Evolutionary conservation across 768 basidiomycete species (phyloP).

Genomic region (Termitomyces heimii): DNA sequence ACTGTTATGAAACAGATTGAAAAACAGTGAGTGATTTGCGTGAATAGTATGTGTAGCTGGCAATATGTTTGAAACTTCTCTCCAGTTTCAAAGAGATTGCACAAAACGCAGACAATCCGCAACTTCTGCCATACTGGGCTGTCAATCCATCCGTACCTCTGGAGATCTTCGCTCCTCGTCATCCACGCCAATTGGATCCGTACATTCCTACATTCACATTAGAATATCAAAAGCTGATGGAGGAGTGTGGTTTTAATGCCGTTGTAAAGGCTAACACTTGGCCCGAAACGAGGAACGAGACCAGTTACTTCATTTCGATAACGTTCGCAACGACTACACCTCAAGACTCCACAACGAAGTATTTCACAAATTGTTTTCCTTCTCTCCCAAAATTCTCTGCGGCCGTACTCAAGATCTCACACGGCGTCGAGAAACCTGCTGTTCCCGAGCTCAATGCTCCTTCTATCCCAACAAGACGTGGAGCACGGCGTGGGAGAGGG

Average conservation of each 20-base stretch:
- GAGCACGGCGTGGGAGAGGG: no score
- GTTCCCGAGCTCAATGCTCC: not conserved
- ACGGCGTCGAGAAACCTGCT: not conserved
- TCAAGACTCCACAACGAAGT: not conserved
- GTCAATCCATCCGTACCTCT: not conserved
- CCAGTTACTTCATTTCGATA: not conserved
- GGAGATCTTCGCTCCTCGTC: not conserved
- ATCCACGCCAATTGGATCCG: not conserved
- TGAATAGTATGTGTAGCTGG: not conserved
- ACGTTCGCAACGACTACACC: not conserved
- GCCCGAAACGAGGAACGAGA: not conserved
- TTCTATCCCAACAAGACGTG: not conserved
- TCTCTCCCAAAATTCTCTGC: constrained; percentile 1
- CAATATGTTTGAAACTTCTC: not conserved
- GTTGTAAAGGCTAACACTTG: not conserved
- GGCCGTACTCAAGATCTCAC: not conserved
- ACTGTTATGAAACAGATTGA: constrained; percentile 2
- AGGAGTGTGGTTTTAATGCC: constrained; percentile 1
- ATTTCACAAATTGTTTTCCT: not conserved
- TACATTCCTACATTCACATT: not conserved
- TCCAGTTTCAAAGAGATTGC: not conserved
- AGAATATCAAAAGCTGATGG: constrained; percentile 2
- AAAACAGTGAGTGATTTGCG: not conserved
- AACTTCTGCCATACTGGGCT: not conserved
- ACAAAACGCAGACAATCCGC: not conserved